Evolutionary conservation across 441 rosid species (phyloP).

Genomic region (Eutrema salsugineum): DNA sequence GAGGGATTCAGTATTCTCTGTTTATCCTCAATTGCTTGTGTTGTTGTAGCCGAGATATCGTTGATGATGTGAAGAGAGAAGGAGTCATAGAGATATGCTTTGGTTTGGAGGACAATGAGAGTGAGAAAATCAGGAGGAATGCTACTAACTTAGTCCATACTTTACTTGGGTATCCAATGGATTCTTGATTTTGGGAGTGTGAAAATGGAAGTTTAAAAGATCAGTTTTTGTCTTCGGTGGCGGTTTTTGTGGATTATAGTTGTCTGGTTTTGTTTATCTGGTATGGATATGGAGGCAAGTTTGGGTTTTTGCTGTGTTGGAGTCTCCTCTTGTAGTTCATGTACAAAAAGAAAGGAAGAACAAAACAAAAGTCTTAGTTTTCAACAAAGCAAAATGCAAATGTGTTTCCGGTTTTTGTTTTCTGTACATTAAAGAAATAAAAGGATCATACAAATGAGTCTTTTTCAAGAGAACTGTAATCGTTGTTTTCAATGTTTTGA

Average conservation of each 20-base stretch:
- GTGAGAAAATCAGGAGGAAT: slow-evolving; percentile 77
- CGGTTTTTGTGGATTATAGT: not conserved
- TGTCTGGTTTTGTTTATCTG: slow-evolving; percentile 9
- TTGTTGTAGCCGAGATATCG: slow-evolving; percentile 41
- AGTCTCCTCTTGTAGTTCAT: slow-evolving; percentile 41
- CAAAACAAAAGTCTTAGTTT: slow-evolving; percentile 32
- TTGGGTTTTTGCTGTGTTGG: slow-evolving; percentile 26
- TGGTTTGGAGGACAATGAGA: slow-evolving; percentile 61
- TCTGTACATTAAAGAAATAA: slow-evolving; percentile 54
- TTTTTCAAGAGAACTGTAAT: slow-evolving; percentile 8
- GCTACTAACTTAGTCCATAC: slow-evolving; percentile 61
- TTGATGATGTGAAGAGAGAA: slow-evolving; percentile 43
- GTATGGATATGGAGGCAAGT: slow-evolving; percentile 40
- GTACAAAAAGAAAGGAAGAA: slow-evolving; percentile 48
- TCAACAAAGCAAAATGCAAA: slow-evolving; percentile 29
- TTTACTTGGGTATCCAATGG: slow-evolving; percentile 36
- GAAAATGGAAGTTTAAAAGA: not conserved
- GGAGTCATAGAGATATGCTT: slow-evolving; percentile 67
- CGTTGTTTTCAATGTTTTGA: not conserved
- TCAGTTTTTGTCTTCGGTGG: not conserved
- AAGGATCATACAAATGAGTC: slow-evolving; percentile 31
- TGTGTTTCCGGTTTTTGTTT: not conserved
- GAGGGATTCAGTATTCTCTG: slow-evolving; percentile 68
- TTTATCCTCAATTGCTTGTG: slow-evolving; percentile 67
- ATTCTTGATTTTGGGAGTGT: slow-evolving; percentile 36